Conservation (phyloP, 805 yeast genomes). For the Suhomyces pyralidae region DNA sequence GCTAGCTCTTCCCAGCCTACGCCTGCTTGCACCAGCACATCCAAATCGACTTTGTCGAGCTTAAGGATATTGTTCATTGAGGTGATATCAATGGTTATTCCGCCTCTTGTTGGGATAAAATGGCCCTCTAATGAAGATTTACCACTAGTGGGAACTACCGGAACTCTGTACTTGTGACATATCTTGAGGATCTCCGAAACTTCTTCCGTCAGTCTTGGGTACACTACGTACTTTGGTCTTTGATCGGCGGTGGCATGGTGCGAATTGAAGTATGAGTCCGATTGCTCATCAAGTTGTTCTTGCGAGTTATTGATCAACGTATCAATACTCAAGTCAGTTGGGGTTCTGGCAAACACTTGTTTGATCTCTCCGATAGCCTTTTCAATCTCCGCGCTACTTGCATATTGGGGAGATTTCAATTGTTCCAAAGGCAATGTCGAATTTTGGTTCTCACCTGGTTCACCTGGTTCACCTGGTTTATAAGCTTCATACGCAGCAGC, state of each 20-base stretch:
- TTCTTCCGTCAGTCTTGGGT: constrained; percentile 63
- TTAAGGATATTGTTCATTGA: constrained; percentile 56
- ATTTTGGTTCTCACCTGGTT: not conserved
- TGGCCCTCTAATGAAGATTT: constrained; percentile 85
- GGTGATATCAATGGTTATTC: constrained; percentile 58
- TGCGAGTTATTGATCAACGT: constrained; percentile 18
- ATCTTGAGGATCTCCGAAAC: constrained; percentile 62
- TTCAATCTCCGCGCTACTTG: constrained; percentile 15
- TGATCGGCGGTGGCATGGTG: constrained; percentile 29
- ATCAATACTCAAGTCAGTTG: not conserved
- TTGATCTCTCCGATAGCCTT: constrained; percentile 23
- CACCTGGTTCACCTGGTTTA: not conserved
- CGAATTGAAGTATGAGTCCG: constrained; percentile 35
- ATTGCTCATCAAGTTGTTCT: constrained; percentile 24
- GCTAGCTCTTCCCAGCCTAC: constrained; percentile 72
- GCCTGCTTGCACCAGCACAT: constrained; percentile 73
- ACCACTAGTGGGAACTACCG: constrained; percentile 77
- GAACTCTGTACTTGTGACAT: constrained; percentile 58
- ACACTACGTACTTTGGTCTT: constrained; percentile 46
- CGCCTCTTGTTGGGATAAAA: constrained; percentile 64
- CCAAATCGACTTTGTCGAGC: constrained; percentile 63
- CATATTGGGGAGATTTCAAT: constrained; percentile 22
- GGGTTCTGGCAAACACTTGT: not conserved
- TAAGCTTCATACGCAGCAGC: not conserved
- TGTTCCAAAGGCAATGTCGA: constrained; percentile 17